Evolutionary conservation across 148 eudicot species (phyloP), one percentile per base, ranked within the genome.

Genomic region (Euryodendron excelsum): DNA sequence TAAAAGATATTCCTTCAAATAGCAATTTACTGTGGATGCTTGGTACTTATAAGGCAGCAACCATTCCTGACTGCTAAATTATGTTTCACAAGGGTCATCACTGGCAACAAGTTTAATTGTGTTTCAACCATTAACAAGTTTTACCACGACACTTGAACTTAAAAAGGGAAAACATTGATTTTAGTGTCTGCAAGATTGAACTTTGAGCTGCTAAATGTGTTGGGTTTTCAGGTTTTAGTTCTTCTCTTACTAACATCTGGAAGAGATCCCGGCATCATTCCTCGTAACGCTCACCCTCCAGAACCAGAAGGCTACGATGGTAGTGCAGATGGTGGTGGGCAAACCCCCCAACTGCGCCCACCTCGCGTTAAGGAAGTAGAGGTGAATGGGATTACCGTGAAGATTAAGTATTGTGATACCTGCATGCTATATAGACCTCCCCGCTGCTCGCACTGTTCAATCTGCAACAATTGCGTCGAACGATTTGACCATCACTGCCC

Each of bases 391-490:
- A 70, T 88, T 80, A 89, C 99, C 5, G 93, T 96, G 79, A 96
- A 96, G 84, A 89, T 96, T 31, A 96, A 96, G 87, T 96, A 96
- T 65, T 96, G 99, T 78, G 98, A 96, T 80, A 96, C 99, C 61
- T 96, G 99, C 89, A 96, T 96, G 99, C 95, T 96, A 53, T 96
- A 96, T 79, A 84, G 99, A 72, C 97, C 99, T 79, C 99, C 99
- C 75, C 98, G 99, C 69, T 96, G 99, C 85, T 96, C 99, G 50
- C 99, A 96, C 73, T 96, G 99, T 84, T 96, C 99, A 64, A 96
- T 96, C 52, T 96, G 99, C 88, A 96, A 96, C 78, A 96, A 96
- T 79, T 96, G 99, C 78, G 99, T 96, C 21, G 98, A 96, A 80
- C 82, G 98, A 87, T 96, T 93, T 85, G 99, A 96, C 83, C 98